phyloP scores from a whole-genome alignment of 129 eudicot species.

The Cynara cardunculus region DNA sequence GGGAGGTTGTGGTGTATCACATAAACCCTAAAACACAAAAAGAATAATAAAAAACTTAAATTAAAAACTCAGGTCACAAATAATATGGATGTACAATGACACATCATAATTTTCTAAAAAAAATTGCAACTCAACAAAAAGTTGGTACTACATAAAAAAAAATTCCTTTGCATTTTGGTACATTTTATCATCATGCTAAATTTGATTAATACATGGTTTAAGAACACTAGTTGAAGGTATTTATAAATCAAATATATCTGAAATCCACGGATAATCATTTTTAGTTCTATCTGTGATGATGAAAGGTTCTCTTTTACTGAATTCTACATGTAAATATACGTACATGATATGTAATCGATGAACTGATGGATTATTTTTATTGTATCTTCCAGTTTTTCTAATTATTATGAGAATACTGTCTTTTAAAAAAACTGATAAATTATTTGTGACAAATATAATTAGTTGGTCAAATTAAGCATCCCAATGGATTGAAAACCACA shows the following conservation, averaged over 20 bases:
- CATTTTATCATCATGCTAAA: neutral
- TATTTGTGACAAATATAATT: neutral
- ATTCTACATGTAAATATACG: neutral
- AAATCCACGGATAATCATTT: neutral
- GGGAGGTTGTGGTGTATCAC: too few relatives aligned
- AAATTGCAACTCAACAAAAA: neutral
- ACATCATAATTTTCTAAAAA: neutral
- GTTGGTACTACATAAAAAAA: neutral
- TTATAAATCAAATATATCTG: neutral
- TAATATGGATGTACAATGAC: too few relatives aligned
- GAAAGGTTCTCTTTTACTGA: neutral
- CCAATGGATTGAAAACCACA: neutral
- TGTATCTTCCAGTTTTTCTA: neutral
- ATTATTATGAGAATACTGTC: too few relatives aligned
- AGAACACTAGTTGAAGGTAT: neutral
- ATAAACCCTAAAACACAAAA: too few relatives aligned
- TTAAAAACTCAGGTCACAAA: too few relatives aligned
- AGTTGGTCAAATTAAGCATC: neutral
- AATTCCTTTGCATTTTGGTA: neutral
- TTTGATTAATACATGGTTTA: too few relatives aligned
- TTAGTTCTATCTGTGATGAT: neutral
- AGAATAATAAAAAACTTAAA: too few relatives aligned
- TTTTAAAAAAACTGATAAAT: neutral
- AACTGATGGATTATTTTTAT: too few relatives aligned
- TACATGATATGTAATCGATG: too few relatives aligned